Evolutionary conservation across 371 early-diverging fungal species (phyloP), one percentile per base, ranked within the genome.

Genomic region (Parasitella parasitica): DNA sequence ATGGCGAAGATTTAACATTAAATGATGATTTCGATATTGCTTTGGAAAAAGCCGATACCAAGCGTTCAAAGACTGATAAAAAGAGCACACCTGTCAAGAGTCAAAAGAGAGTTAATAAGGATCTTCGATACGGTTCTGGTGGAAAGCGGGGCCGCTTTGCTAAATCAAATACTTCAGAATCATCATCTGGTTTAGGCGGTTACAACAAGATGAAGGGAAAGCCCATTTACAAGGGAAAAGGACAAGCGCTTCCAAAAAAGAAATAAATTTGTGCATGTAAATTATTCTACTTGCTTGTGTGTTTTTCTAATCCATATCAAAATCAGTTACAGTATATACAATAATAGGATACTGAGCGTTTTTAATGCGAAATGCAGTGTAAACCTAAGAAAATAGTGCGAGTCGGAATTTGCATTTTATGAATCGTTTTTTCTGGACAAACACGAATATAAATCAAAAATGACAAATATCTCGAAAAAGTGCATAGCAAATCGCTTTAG

Each of bases 1-100:
- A 86, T 51, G 67, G 67, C 26, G 69, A 64, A 49, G 69, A 69
- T 30, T 64, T 69, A 43, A 69, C 69, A 32, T 39, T 53, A 18
- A 87, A 89, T 55, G 92, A 94, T 67, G 91, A 93, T 26, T 91
- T 97, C 72, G 95, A 91, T 67, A 82, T 96, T 69, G 91, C 86
- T 30, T 67, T 93, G 49, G 93, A 90, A 9, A 82, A 87, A 30
- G 90, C 82, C 27, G 71, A 32, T 64, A 69, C 68, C 30, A 78
- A 74, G 46, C 70, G 71, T 35, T 59, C 59, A 26, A 76, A 74
- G 71, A 75, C 53, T 48, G 52, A 66, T 6, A 43, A 58, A 18
- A 48, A 48, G 34, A 26, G 22, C 16, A n/a, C 16, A 22, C 72
- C 77, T 37, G 61, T 55, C 67, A 88, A 76, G 78, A 86, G 43